Conservation (phyloP, 345 rosid species). For the Bruguiera parviflora region DNA sequence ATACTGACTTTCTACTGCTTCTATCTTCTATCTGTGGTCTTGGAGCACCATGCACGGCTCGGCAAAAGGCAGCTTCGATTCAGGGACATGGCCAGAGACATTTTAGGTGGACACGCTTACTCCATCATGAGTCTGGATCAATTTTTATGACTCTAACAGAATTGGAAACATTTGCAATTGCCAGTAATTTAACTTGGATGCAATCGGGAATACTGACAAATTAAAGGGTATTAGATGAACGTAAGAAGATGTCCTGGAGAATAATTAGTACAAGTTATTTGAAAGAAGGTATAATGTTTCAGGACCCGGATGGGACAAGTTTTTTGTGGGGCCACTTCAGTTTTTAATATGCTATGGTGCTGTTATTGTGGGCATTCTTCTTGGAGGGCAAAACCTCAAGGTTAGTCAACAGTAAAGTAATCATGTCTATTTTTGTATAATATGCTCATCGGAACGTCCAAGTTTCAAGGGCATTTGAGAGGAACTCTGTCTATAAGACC, state of each 20-base stretch:
- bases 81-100: constrained; percentile 41
- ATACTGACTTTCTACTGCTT: constrained; percentile 40
- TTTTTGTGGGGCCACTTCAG: constrained; percentile 52
- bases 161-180: too few species aligned
- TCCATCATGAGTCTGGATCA: not conserved
- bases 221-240: not conserved
- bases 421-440: too few species aligned
- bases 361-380: constrained; percentile 36
- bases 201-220: too few species aligned
- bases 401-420: constrained; percentile 15
- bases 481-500: too few species aligned
- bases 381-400: constrained; percentile 62
- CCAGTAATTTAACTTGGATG: too few species aligned
- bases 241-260: not conserved
- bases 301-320: constrained; percentile 60
- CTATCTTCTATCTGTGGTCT: constrained; percentile 33
- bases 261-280: not conserved
- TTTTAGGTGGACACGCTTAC: constrained; percentile 25
- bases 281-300: not conserved
- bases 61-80: constrained; percentile 40
- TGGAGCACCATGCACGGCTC: constrained; percentile 34
- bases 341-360: constrained; percentile 52
- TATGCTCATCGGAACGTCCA: too few species aligned
- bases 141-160: too few species aligned
- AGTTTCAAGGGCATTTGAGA: too few species aligned